Evolutionary conservation across 148 eudicot genomes (phyloP).

Genomic region (Vaccinium corymbosum): DNA sequence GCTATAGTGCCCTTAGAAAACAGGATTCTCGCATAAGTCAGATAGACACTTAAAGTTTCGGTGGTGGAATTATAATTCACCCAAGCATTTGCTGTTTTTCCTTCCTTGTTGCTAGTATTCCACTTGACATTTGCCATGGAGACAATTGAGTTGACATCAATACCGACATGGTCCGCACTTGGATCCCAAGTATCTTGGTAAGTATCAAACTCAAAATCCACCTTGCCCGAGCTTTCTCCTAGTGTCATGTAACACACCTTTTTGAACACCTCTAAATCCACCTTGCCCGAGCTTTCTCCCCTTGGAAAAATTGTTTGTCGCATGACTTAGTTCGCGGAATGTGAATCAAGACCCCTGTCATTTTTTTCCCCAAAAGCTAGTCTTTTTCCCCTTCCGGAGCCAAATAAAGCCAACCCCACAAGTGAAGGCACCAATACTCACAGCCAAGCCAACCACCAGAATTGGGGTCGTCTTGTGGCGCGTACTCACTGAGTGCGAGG

Average conservation of each 20-base stretch:
- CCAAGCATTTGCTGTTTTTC: constrained; percentile 7
- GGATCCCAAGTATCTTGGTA: too few species aligned
- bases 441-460: neutral
- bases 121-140: too few species aligned
- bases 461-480: neutral
- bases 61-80: neutral
- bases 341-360: neutral
- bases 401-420: constrained; percentile 4
- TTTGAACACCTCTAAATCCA: neutral
- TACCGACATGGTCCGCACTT: too few species aligned
- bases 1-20: neutral
- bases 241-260: neutral
- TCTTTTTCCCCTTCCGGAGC: neutral
- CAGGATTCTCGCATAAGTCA: neutral
- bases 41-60: neutral
- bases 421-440: neutral
- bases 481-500: neutral
- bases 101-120: neutral
- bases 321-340: neutral
- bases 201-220: too few species aligned
- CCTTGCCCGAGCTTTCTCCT: neutral
- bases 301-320: neutral
- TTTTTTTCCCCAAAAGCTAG: neutral
- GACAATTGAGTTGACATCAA: too few species aligned
- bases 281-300: neutral